phyloP scores from a whole-genome alignment of 2,329 filamentous ascomycete species.

The Teratosphaeria destructans region DNA sequence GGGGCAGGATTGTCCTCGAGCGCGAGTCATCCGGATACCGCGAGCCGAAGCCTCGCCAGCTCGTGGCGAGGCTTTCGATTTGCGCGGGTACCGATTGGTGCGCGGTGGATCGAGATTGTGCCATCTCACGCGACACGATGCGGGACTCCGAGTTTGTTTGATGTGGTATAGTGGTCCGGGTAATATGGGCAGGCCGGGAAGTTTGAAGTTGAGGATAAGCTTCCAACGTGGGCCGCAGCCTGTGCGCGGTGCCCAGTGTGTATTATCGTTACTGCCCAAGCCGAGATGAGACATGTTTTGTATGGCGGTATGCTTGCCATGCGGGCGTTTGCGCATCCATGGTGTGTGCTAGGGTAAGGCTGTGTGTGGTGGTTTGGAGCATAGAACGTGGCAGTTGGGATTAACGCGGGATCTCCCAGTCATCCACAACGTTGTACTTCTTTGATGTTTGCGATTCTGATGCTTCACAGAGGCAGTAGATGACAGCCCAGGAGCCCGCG shows the following conservation, averaged over 20 bases:
- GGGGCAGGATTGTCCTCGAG: too few species aligned
- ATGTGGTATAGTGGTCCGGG: too few species aligned
- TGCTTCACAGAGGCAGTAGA: slow-evolving; percentile 60
- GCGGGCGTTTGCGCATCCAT: neutral
- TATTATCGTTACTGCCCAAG: neutral
- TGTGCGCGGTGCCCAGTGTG: neutral
- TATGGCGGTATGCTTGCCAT: neutral
- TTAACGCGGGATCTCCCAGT: neutral
- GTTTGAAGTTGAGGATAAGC: too few species aligned
- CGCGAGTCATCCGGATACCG: too few species aligned
- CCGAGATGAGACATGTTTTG: neutral
- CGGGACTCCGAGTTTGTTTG: too few species aligned
- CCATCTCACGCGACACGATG: too few species aligned
- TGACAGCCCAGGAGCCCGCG: slow-evolving; percentile 84
- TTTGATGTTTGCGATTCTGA: neutral
- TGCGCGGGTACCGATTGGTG: too few species aligned
- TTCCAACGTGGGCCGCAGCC: neutral
- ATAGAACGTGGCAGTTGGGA: neutral
- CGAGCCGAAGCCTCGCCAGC: too few species aligned
- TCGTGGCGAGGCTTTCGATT: too few species aligned
- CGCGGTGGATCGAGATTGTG: too few species aligned
- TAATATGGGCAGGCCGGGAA: too few species aligned
- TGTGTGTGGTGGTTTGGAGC: neutral
- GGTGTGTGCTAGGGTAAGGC: neutral
- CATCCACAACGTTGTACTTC: too few species aligned